These are phyloP conservation scores for Ascocoryne sarcoides DNA, from an alignment of 2,329 filamentous ascomycete species.

Conservation along the genomic window DNA sequence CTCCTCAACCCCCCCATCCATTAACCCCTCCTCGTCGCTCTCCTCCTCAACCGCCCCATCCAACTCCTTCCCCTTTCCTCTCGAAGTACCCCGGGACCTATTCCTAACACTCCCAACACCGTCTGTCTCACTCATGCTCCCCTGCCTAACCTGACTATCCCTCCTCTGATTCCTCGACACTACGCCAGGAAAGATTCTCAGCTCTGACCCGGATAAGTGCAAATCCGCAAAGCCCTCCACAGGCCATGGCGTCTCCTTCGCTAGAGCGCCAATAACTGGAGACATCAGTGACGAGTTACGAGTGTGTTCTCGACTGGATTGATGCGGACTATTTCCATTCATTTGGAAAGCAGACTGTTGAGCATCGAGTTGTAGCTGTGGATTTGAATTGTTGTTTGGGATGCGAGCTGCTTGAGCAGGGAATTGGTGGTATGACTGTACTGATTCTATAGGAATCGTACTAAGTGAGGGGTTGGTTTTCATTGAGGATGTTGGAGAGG, in stretches of 20 bases:
- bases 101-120: constrained; percentile 6
- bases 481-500: constrained; percentile 28
- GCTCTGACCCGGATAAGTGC: constrained; percentile 51
- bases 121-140: constrained; percentile 23
- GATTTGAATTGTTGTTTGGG: constrained; percentile 14
- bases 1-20: constrained; percentile 5
- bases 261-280: constrained; percentile 15
- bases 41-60: constrained; percentile 7
- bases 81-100: background rate
- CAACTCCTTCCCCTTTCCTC: background rate
- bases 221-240: constrained; percentile 34
- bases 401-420: constrained; percentile 28
- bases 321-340: constrained; percentile 7
- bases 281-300: constrained; percentile 10
- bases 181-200: constrained; percentile 64
- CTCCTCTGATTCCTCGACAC: constrained; percentile 35
- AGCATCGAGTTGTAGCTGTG: constrained; percentile 20
- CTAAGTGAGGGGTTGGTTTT: constrained; percentile 26
- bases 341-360: constrained; percentile 3
- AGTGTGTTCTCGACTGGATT: constrained; percentile 3
- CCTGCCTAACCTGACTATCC: constrained; percentile 18
- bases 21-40: constrained; percentile 4
- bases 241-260: constrained; percentile 31
- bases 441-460: constrained; percentile 13
- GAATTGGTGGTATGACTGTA: constrained; percentile 24